Conservation (phyloP, 164 flowering plant species). For the Dillenia turbinata region DNA sequence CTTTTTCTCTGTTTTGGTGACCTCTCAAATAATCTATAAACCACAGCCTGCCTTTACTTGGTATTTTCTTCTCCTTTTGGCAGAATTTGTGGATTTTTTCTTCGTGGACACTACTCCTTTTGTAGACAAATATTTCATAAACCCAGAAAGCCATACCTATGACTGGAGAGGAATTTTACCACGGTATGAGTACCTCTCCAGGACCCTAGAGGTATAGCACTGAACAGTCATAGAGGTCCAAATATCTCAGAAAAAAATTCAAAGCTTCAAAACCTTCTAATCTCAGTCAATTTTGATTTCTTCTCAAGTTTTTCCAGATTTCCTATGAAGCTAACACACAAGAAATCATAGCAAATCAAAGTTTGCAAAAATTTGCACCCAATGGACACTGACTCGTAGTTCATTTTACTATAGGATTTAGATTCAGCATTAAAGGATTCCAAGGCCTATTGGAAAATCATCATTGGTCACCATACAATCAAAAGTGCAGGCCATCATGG, state of each 20-base stretch:
- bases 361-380: too few species aligned
- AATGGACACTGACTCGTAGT: too few species aligned
- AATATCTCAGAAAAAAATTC: too few species aligned
- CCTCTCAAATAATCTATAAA: too few species aligned
- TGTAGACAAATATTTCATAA: conserved; percentile 30
- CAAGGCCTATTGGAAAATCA: conserved; percentile 42
- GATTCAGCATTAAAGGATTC: conserved; percentile 31
- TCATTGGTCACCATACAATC: conserved; percentile 46
- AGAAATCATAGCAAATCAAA: too few species aligned
- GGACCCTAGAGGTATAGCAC: conserved; percentile 25
- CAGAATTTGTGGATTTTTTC: conserved; percentile 39
- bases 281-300: too few species aligned
- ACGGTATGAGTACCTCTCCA: conserved; percentile 22
- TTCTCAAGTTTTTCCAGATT: too few species aligned
- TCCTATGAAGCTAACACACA: too few species aligned
- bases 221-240: too few species aligned
- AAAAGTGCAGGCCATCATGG: conserved; percentile 40
- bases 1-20: too few species aligned
- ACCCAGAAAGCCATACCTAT: conserved; percentile 24
- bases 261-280: too few species aligned
- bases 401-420: conserved; percentile 22
- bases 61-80: background rate
- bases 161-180: conserved; percentile 42
- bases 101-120: conserved; percentile 51
- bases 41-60: too few species aligned